Evolutionary conservation across 257 asterid genomes (phyloP).

Genomic region (Linderniella brevidens): DNA sequence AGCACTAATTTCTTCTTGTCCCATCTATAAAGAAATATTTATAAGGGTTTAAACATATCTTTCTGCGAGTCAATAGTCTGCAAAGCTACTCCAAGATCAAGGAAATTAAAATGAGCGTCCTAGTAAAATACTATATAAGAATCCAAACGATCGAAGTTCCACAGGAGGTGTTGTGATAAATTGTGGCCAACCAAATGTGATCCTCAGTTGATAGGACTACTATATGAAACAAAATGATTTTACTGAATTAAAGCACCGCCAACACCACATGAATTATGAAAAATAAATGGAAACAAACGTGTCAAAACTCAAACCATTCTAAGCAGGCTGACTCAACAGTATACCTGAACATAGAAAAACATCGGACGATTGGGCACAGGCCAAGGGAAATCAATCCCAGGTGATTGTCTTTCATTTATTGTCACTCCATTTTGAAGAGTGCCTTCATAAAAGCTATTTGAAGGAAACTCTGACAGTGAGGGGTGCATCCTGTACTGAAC

Average conservation of each 20-base stretch:
- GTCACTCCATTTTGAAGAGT: constrained; percentile 99
- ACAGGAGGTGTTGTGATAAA: not conserved
- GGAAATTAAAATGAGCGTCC: no score
- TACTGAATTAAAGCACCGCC: not conserved
- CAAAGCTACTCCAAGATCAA: no score
- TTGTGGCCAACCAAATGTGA: not conserved
- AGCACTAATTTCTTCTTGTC: constrained; percentile 99
- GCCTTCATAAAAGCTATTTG: constrained; percentile 96
- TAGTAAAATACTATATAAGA: not conserved
- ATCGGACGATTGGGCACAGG: constrained; percentile 97
- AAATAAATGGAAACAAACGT: constrained; percentile 8
- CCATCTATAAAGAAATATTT: constrained; percentile 45
- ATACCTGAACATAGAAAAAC: constrained; percentile 98
- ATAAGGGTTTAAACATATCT: constrained; percentile 1
- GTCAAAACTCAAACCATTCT: no score
- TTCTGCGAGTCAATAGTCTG: constrained; percentile 5
- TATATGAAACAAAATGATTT: not conserved
- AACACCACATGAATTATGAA: not conserved
- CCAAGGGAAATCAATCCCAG: constrained; percentile 99
- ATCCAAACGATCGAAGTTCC: not conserved
- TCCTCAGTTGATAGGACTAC: no score
- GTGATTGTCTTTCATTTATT: constrained; percentile 75
- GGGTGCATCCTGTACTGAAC: constrained; percentile 99
- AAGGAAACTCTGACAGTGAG: constrained; percentile 90
- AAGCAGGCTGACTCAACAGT: no score